These are phyloP conservation scores for Inonotus obliquus DNA, from an alignment of 1,284 basidiomycete genomes.

Conservation along the genomic window DNA sequence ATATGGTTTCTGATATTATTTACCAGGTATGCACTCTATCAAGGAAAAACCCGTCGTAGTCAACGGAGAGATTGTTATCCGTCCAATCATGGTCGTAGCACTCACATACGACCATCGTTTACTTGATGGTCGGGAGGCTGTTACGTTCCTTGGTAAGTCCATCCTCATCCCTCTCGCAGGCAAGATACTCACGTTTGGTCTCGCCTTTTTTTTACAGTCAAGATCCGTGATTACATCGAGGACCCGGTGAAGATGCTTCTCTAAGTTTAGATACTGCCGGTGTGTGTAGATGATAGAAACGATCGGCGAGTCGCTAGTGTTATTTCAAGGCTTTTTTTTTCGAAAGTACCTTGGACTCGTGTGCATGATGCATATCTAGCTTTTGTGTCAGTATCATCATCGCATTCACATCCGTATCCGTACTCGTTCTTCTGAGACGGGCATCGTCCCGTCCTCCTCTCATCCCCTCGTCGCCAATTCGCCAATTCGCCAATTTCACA, in stretches of 20 bases:
- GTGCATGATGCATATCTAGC: no score
- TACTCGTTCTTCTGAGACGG: no score
- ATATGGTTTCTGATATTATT: no score
- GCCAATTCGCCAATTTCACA: no score
- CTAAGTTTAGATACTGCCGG: background rate
- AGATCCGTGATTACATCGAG: slow-evolving; percentile 67
- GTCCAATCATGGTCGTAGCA: slow-evolving; percentile 95
- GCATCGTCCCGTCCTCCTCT: no score
- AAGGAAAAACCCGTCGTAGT: slow-evolving; percentile 94
- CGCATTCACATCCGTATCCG: no score
- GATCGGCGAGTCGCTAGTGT: no score
- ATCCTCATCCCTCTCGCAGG: slow-evolving; percentile 1
- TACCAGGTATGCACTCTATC: slow-evolving; percentile 88
- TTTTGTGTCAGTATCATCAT: no score
- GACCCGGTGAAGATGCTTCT: slow-evolving; percentile 64
- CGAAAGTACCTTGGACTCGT: no score
- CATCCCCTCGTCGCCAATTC: no score
- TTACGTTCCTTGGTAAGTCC: slow-evolving; percentile 89
- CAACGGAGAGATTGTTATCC: slow-evolving; percentile 90
- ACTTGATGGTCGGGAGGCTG: slow-evolving; percentile 93
- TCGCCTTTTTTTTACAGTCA: slow-evolving; percentile 39
- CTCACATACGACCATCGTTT: slow-evolving; percentile 96
- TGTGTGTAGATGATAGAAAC: no score
- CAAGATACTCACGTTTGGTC: slow-evolving; percentile 13
- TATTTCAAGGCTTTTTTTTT: no score